Base-by-base conservation (phyloP, 805 yeast species). In the Candida railenensis region DNA sequence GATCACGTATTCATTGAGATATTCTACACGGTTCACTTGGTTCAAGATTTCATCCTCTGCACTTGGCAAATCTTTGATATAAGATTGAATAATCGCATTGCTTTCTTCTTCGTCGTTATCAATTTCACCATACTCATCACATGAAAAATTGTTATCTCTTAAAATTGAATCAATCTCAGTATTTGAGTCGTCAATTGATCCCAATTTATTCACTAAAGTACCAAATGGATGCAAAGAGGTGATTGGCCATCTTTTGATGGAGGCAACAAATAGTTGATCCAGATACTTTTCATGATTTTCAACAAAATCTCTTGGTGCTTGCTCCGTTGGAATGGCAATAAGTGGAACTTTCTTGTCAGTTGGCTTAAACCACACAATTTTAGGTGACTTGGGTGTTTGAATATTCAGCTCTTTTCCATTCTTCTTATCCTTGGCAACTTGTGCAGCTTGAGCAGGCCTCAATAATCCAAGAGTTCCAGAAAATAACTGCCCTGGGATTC, bases 291-390 rank as follows among this genome's bases (percentile, higher is more conserved):
- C 95, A 53, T 90, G 96, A 56, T 89, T 90, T 55, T 90, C 96
- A 37, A 94, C 91, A 67, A 94, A 92, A 65, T 92, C 98, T 48
- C 78, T 81, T 30, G 99, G 99, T 0, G 97, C 99, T 65, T 94
- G 96, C 59, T 94, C 99, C 1, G 97, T 94, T 34, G 99, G 99
- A 53, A 94, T 94, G 14, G 99, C 99, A 72, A 94, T 91, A 53
- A 94, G 76, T 3, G 99, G 99, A 18, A 94, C 99, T 52, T 96
- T 89, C 69, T 94, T 94, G 64, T 94, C 99, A 1, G 97, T 91
- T 34, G 99, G 99, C 63, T 94, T 94, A 66, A 94, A 94, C 99
- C 99, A 94, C 30, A 94, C 97, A 73, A 94, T 94, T 63, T 94
- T 94, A 30, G 99, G 99, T 37, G 81, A 80, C 46, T 62, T 67